A percentile compares a stretch with the other conserved stretches of the same genome.
phyloP scores from a whole-genome alignment of 2,329 filamentous ascomycete genomes.

The Neopestalotiopsis clavispora region DNA sequence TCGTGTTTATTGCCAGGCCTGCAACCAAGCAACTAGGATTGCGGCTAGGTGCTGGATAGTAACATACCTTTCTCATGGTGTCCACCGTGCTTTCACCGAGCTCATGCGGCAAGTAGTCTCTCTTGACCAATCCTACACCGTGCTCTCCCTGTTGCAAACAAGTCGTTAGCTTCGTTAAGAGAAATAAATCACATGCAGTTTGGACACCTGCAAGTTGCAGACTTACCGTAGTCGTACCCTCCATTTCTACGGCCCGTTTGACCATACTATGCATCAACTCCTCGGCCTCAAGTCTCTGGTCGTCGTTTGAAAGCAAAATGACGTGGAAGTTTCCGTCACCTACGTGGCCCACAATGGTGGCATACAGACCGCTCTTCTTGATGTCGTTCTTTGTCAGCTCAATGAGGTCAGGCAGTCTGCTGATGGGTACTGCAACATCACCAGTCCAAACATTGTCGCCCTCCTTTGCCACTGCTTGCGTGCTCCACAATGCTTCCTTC shows the following conservation, averaged over 20 bases:
- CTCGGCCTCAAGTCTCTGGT: conserved; percentile 70
- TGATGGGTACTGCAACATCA: conserved; percentile 85
- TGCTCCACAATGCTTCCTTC: conserved; percentile 84
- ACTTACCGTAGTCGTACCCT: conserved; percentile 77
- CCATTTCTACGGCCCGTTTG: conserved; percentile 81
- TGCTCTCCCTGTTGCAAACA: conserved; percentile 68
- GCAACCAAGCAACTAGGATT: not conserved
- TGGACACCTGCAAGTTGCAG: not conserved
- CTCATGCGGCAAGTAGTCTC: conserved; percentile 82
- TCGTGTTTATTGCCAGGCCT: not conserved
- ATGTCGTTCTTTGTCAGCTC: conserved; percentile 74
- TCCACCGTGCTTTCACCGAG: conserved; percentile 77
- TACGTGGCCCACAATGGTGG: conserved; percentile 72
- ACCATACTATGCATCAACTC: conserved; percentile 82
- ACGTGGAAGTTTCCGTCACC: conserved; percentile 82
- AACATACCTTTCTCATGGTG: conserved; percentile 76
- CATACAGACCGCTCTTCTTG: conserved; percentile 59
- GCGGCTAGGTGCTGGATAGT: not conserved
- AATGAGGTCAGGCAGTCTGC: conserved; percentile 73
- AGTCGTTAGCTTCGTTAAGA: conserved; percentile 18
- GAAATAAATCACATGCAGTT: conserved; percentile 1
- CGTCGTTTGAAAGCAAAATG: conserved; percentile 66
- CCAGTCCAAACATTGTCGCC: conserved; percentile 84
- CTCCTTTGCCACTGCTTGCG: conserved; percentile 68
- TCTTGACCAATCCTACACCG: conserved; percentile 82